phyloP scores from a whole-genome alignment of 495 filamentous ascomycete species.

The Bacidia rubella region DNA sequence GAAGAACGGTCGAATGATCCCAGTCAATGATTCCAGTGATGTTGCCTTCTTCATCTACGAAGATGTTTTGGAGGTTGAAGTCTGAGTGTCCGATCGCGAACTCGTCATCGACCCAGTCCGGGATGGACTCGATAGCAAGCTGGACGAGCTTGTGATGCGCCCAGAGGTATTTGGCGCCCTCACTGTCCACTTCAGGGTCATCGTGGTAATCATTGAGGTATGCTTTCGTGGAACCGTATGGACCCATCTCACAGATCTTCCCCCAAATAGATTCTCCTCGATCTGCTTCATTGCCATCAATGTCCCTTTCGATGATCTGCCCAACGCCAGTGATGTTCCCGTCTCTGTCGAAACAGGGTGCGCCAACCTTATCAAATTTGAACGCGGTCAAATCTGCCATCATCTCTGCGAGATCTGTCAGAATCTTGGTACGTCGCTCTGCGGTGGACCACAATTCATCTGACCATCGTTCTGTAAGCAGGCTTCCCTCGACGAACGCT shows the following conservation, averaged over 20 bases:
- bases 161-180: not conserved
- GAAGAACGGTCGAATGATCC: slow-evolving; percentile 22
- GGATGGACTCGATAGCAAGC: slow-evolving; percentile 4
- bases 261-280: not conserved
- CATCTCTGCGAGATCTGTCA: slow-evolving; percentile 2
- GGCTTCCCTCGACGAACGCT: slow-evolving; percentile 15
- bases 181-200: not conserved
- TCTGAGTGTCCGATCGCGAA: slow-evolving; percentile 19
- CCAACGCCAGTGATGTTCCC: not conserved
- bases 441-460: slow-evolving; percentile 6
- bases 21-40: slow-evolving; percentile 33
- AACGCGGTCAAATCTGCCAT: slow-evolving; percentile 6
- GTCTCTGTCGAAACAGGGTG: not conserved
- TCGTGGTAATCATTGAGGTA: not conserved
- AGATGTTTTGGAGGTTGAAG: slow-evolving; percentile 25
- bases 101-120: not conserved
- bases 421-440: slow-evolving; percentile 1
- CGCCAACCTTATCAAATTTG: slow-evolving; percentile 1
- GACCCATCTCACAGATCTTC: not conserved
- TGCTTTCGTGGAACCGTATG: not conserved
- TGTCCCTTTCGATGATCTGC: not conserved
- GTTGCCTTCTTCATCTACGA: slow-evolving; percentile 30
- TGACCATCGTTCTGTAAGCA: slow-evolving; percentile 21
- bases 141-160: not conserved
- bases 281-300: not conserved